These are phyloP conservation scores for Mortierella sp. DNA, from an alignment of 371 early-diverging fungal species.

Conservation along the genomic window DNA sequence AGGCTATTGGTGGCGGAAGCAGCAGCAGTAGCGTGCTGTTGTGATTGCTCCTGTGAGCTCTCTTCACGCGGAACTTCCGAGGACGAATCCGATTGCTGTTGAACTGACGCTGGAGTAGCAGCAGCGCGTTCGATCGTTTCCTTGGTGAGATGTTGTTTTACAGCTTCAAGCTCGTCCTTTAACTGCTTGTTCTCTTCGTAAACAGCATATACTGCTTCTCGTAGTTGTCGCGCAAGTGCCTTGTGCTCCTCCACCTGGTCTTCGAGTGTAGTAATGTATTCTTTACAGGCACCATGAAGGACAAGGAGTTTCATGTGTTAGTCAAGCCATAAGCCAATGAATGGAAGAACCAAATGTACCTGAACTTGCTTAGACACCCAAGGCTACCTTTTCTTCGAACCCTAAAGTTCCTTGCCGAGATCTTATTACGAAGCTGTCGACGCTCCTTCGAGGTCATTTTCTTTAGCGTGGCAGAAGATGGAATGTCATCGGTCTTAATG, in stretches of 20 bases:
- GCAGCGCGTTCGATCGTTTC: slow-evolving; percentile 13
- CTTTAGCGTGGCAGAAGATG: slow-evolving; percentile 30
- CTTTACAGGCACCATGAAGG: slow-evolving; percentile 43
- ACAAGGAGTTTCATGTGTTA: not conserved
- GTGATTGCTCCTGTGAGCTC: not conserved
- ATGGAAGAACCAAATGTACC: not conserved
- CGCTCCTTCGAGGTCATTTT: slow-evolving; percentile 85
- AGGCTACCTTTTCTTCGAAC: slow-evolving; percentile 81
- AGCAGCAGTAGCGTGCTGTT: no score
- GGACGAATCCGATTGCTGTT: not conserved
- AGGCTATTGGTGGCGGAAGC: not conserved
- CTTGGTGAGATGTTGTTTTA: slow-evolving; percentile 22
- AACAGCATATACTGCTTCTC: slow-evolving; percentile 36
- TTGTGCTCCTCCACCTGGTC: slow-evolving; percentile 78
- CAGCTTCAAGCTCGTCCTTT: slow-evolving; percentile 32
- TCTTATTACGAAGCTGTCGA: slow-evolving; percentile 89
- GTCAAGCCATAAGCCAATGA: slow-evolving; percentile 3
- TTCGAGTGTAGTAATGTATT: slow-evolving; percentile 86
- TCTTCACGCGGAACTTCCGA: no score
- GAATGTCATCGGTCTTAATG: slow-evolving; percentile 50
- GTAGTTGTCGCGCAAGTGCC: slow-evolving; percentile 36
- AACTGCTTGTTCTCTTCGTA: slow-evolving; percentile 40
- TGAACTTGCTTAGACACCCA: slow-evolving; percentile 3
- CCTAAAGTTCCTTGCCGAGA: slow-evolving; percentile 89
- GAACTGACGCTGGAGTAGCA: slow-evolving; percentile 9